Evolutionary conservation across 441 rosid genomes (phyloP).

Genomic region (Erodium moschatum): DNA sequence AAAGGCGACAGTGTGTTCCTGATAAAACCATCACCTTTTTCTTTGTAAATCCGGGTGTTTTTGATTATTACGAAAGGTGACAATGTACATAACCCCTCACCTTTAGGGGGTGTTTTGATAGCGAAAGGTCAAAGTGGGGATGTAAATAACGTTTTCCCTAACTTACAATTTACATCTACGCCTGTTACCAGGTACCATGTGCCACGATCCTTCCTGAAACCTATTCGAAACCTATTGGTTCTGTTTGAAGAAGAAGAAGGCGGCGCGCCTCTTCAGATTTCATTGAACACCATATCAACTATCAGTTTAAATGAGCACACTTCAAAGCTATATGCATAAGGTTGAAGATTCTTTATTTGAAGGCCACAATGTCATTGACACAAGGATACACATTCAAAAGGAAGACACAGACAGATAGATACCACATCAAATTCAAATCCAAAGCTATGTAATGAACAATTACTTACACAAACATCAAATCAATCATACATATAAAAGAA

Average conservation of each 20-base stretch:
- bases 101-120: no score
- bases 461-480: neutral
- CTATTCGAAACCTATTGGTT: slow-evolving; percentile 38
- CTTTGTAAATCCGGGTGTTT: no score
- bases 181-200: slow-evolving; percentile 46
- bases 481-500: neutral
- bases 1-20: no score
- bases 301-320: slow-evolving; percentile 3
- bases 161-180: neutral
- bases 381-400: neutral
- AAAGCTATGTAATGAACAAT: neutral
- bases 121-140: no score
- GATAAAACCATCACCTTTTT: no score
- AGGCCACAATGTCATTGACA: neutral
- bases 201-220: slow-evolving; percentile 50
- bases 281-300: slow-evolving; percentile 44
- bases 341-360: neutral
- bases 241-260: slow-evolving; percentile 47
- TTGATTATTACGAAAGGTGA: no score
- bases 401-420: slow-evolving; percentile 5
- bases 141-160: no score
- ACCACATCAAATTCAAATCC: neutral
- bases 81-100: no score
- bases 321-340: slow-evolving; percentile 9
- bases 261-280: slow-evolving; percentile 52